Evolutionary conservation across 1,139 yeast species (phyloP), one percentile per base, ranked within the genome.

Genomic region (Candida pseudocylindracea): DNA sequence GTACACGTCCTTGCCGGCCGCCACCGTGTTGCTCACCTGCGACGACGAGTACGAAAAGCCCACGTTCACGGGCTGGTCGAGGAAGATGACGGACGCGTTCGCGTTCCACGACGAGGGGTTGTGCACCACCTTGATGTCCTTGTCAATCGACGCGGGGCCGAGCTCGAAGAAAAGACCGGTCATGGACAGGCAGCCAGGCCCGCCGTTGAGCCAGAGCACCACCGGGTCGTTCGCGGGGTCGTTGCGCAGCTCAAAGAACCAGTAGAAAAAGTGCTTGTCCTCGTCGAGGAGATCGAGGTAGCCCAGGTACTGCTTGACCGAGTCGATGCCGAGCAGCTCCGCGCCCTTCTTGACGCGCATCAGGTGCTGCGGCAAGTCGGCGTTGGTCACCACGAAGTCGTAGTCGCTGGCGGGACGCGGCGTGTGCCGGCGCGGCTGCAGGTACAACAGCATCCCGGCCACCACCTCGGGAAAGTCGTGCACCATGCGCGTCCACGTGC

Each of bases 1-100:
- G 43, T 80, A 80, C 27, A 83, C 93, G 49, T 88, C 96, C 51
- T 75, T 63, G 42, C 93, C 93, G 20, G 96, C 96, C 34, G 91
- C 81, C 34, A 73, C 72, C 31, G 93, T 79, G 54, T 69, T 67
- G 29, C 81, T 62, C 31, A 78, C 81, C 26, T 64, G 55, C 29
- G 42, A 41, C 15, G 60, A 63, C 12, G 91, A 75, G 55, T 81
- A 83, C 7, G 94, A 81, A 56, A 72, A 83, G 32, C 95, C 96
- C 33, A 79, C 93, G 39, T 81, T 80, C 35, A 83, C 93, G 2
- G 96, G 96, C 55, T 83, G 95, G 53, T 85, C 96, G 45, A 85
- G 65, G 61, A 79, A 85, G 47, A 85, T 79, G 30, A 83, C 88
- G 12, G 88, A 68, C 20, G 95, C 94, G 46, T 81, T 81, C 41